These are phyloP conservation scores for Ephemerocybe angulata DNA, from an alignment of 768 basidiomycete species.

Conservation along the genomic window DNA sequence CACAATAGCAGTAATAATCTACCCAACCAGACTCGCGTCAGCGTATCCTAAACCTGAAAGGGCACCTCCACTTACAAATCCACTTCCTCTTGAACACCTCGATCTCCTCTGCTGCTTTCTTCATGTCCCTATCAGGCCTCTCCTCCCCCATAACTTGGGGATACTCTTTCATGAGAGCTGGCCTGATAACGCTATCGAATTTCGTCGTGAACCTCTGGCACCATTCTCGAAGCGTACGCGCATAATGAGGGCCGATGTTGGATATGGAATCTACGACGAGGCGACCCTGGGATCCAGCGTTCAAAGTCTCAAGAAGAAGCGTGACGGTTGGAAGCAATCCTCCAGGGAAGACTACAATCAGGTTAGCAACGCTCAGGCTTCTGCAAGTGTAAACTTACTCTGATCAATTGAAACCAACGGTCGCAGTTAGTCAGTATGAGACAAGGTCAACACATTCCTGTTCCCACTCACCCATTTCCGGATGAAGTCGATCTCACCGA, in stretches of 20 bases:
- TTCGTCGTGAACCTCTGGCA: slow-evolving; percentile 51
- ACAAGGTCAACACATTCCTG: too few relatives aligned
- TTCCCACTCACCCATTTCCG: slow-evolving; percentile 60
- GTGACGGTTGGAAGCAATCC: slow-evolving; percentile 66
- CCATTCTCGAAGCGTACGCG: slow-evolving; percentile 81
- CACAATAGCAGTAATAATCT: slow-evolving; percentile 59
- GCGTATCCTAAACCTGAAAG: not conserved
- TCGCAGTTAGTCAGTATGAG: too few relatives aligned
- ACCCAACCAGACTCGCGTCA: not conserved
- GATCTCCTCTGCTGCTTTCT: slow-evolving; percentile 47
- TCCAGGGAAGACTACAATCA: slow-evolving; percentile 58
- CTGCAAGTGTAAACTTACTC: too few relatives aligned
- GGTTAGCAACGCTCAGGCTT: not conserved
- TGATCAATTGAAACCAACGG: too few relatives aligned
- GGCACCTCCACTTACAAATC: slow-evolving; percentile 48
- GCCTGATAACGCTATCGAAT: slow-evolving; percentile 57
- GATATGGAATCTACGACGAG: slow-evolving; percentile 62
- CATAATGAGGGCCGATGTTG: slow-evolving; percentile 76
- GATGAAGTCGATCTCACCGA: slow-evolving; percentile 68
- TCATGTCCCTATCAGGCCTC: slow-evolving; percentile 7
- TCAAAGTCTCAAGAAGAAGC: slow-evolving; percentile 44
- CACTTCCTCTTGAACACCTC: slow-evolving; percentile 75
- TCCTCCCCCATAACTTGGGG: slow-evolving; percentile 48
- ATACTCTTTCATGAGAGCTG: slow-evolving; percentile 57
- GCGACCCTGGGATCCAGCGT: slow-evolving; percentile 45